Evolutionary conservation across 202 grass and related monocot genomes (phyloP).

Genomic region (Saccharum hybrid): DNA sequence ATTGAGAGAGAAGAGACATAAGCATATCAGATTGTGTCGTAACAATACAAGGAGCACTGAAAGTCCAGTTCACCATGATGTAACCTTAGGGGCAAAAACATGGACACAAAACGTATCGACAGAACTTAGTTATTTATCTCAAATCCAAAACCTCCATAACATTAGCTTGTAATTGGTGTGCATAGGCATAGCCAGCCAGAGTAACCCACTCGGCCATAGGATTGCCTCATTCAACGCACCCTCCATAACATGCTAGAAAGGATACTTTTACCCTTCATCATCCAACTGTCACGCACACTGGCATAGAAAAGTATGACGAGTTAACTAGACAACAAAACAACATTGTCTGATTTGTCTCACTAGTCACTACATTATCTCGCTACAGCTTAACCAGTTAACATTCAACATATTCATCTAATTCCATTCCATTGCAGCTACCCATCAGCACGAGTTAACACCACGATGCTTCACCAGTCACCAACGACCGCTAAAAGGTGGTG

Average conservation of each 20-base stretch:
- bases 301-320: constrained; percentile 13
- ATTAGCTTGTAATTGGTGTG: background rate
- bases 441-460: background rate
- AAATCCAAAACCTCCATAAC: background rate
- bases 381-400: background rate
- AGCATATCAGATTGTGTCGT: background rate
- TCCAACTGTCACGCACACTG: background rate
- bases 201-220: constrained; percentile 2
- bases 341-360: background rate
- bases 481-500: background rate
- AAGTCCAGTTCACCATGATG: background rate
- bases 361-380: too few relatives aligned
- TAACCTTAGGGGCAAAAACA: background rate
- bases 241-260: background rate
- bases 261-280: background rate
- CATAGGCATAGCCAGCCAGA: constrained; percentile 18
- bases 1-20: constrained; percentile 19
- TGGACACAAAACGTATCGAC: background rate
- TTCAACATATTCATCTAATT: constrained; percentile 3
- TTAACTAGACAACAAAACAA: background rate
- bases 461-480: background rate
- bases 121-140: constrained; percentile 1
- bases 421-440: constrained; percentile 4
- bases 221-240: background rate
- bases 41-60: background rate